Conservation (phyloP, 2,329 filamentous ascomycete species). For the Dactylella cylindrospora region DNA sequence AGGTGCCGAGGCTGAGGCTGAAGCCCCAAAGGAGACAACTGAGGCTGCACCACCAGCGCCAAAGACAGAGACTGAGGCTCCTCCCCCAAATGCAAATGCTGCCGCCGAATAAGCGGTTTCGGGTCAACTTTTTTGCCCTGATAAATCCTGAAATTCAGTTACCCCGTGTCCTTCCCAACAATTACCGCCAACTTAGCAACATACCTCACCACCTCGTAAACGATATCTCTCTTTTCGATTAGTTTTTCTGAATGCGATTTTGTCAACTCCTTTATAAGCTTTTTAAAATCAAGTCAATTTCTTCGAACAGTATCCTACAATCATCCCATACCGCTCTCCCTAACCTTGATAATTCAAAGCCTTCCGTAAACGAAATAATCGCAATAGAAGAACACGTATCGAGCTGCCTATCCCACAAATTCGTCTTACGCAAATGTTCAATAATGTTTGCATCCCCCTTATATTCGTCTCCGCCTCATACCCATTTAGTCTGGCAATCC, state of each 20-base stretch:
- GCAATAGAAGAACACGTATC: slow-evolving; percentile 18
- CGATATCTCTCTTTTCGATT: slow-evolving; percentile 13
- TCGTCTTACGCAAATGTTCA: no score
- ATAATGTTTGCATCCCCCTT: not conserved
- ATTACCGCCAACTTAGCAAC: slow-evolving; percentile 1
- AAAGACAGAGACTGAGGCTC: slow-evolving; percentile 6
- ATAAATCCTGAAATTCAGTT: not conserved
- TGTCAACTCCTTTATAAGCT: slow-evolving; percentile 38
- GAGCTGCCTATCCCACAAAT: slow-evolving; percentile 8
- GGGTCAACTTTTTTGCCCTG: not conserved
- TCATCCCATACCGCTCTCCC: not conserved
- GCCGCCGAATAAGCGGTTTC: slow-evolving; percentile 19
- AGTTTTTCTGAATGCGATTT: slow-evolving; percentile 35
- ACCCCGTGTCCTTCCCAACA: not conserved
- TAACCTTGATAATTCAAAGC: slow-evolving; percentile 13
- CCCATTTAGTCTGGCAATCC: not conserved
- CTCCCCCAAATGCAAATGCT: slow-evolving; percentile 19
- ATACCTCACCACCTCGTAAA: slow-evolving; percentile 10
- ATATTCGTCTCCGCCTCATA: not conserved
- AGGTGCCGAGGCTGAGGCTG: slow-evolving; percentile 56
- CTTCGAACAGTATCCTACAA: slow-evolving; percentile 9
- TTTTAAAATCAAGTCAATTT: slow-evolving; percentile 36
- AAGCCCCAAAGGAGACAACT: slow-evolving; percentile 32
- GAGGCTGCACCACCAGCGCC: slow-evolving; percentile 4
- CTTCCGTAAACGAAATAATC: slow-evolving; percentile 24